Conservation (phyloP, 306 rosid genomes). For the Alnus rubra region DNA sequence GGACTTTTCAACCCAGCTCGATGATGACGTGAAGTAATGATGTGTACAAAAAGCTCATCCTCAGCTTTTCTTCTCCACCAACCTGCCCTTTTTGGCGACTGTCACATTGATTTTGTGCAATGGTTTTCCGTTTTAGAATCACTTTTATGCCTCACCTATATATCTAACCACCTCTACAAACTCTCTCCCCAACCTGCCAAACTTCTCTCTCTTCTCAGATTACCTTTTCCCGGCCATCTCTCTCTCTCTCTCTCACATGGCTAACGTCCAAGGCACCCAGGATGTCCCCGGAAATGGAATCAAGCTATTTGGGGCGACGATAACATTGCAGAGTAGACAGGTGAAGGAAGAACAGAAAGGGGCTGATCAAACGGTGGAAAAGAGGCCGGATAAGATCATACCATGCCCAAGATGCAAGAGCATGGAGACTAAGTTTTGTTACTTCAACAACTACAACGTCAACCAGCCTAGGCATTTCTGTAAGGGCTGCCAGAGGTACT, state of each 20-base stretch:
- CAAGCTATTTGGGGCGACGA: conserved; percentile 79
- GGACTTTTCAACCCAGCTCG: conserved; percentile 36
- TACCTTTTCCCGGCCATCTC: not conserved
- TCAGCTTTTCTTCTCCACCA: conserved; percentile 40
- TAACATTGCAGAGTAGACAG: conserved; percentile 42
- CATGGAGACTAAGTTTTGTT: conserved; percentile 92
- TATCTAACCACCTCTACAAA: not conserved
- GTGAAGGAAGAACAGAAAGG: conserved; percentile 38
- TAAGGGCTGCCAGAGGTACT: conserved; percentile 84
- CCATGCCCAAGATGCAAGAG: conserved; percentile 94
- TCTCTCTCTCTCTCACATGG: conserved; percentile 43
- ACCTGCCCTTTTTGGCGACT: conserved; percentile 31
- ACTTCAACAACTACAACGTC: conserved; percentile 90
- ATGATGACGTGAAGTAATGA: conserved; percentile 58
- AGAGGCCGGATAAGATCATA: conserved; percentile 67
- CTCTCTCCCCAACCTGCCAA: conserved; percentile 6
- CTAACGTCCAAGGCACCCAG: conserved; percentile 32
- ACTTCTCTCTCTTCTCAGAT: not conserved
- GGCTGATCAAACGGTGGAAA: conserved; percentile 43
- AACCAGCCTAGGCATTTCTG: conserved; percentile 95
- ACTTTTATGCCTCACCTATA: not conserved
- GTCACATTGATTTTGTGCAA: conserved; percentile 25
- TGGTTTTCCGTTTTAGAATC: conserved; percentile 11
- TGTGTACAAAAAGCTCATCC: conserved; percentile 62
- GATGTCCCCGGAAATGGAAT: conserved; percentile 47